Conservation (phyloP, 2,329 filamentous ascomycete genomes). For the Penicillium polonicum region DNA sequence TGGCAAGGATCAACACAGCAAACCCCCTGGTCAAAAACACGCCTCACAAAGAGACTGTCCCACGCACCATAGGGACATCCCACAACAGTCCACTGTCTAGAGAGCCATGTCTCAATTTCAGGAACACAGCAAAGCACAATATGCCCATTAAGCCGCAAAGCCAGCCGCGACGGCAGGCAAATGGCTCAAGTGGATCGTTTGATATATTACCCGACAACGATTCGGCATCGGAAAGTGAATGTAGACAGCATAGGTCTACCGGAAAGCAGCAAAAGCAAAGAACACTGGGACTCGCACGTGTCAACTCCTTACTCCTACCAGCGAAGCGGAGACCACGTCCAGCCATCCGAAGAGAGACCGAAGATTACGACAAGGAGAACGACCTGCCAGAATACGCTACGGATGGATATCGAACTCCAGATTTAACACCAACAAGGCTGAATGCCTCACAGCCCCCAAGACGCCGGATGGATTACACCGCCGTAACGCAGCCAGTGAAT, state of each 20-base stretch:
- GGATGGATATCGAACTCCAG: slow-evolving; percentile 12
- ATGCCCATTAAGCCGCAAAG: slow-evolving; percentile 1
- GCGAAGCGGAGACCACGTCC: slow-evolving; percentile 25
- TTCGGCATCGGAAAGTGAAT: slow-evolving; percentile 18
- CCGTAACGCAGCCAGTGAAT: slow-evolving; percentile 16
- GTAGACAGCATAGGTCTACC: slow-evolving; percentile 8
- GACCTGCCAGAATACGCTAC: slow-evolving; percentile 29
- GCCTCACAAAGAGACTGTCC: not conserved
- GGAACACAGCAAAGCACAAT: not conserved
- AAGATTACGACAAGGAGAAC: slow-evolving; percentile 38
- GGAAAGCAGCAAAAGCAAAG: slow-evolving; percentile 25
- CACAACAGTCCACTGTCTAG: not conserved
- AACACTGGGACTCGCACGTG: slow-evolving; percentile 31
- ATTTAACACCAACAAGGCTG: slow-evolving; percentile 22
- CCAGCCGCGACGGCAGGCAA: slow-evolving; percentile 21
- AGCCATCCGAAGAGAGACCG: slow-evolving; percentile 27
- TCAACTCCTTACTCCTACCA: slow-evolving; percentile 37
- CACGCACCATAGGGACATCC: not conserved
- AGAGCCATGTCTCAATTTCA: slow-evolving; percentile 9
- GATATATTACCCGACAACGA: slow-evolving; percentile 35
- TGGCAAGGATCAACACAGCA: slow-evolving; percentile 31
- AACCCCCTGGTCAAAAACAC: slow-evolving; percentile 12
- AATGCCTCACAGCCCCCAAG: slow-evolving; percentile 11
- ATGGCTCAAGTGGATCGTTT: slow-evolving; percentile 22
- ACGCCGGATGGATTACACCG: slow-evolving; percentile 12